A percentile compares a stretch with the other conserved stretches of the same genome.
These are phyloP conservation scores for Aspergillus novoparasiticus DNA, from an alignment of 2,329 filamentous ascomycete species.

Conservation along the genomic window DNA sequence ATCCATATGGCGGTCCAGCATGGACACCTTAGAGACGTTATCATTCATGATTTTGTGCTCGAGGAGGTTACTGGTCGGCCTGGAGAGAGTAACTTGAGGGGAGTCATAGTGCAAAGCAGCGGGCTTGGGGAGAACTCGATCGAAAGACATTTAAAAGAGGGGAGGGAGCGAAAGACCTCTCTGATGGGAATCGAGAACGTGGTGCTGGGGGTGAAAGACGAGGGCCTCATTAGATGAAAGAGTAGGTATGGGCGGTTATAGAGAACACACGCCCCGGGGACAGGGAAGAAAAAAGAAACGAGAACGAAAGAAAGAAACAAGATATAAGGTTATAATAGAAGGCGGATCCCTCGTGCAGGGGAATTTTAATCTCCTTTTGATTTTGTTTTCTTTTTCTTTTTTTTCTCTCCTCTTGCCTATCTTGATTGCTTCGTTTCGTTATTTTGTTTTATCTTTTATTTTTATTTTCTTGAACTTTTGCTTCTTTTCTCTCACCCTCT, in stretches of 20 bases:
- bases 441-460: not conserved
- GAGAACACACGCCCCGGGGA: slow-evolving; percentile 5
- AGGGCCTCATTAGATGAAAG: slow-evolving; percentile 13
- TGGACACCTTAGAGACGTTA: slow-evolving; percentile 24
- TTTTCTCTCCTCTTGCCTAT: slow-evolving; percentile 14
- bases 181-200: slow-evolving; percentile 6
- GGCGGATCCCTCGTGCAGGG: slow-evolving; percentile 12
- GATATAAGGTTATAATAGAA: slow-evolving; percentile 19
- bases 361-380: slow-evolving; percentile 11
- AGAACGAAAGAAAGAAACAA: slow-evolving; percentile 17
- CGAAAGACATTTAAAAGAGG: slow-evolving; percentile 48
- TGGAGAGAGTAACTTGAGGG: slow-evolving; percentile 33
- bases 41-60: slow-evolving; percentile 48
- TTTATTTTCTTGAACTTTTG: not conserved
- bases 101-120: slow-evolving; percentile 45
- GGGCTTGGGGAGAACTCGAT: slow-evolving; percentile 50
- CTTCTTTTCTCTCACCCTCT: not conserved
- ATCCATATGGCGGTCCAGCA: slow-evolving; percentile 22
- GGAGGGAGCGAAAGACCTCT: slow-evolving; percentile 10
- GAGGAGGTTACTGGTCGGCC: slow-evolving; percentile 39
- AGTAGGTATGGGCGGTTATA: slow-evolving; percentile 16
- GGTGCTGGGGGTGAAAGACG: slow-evolving; percentile 15
- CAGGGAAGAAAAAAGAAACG: slow-evolving; percentile 17
- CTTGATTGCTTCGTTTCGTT: not conserved
- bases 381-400: slow-evolving; percentile 9